Evolutionary conservation across 2,329 filamentous ascomycete genomes (phyloP).

Genomic region (Exophiala spinifera): DNA sequence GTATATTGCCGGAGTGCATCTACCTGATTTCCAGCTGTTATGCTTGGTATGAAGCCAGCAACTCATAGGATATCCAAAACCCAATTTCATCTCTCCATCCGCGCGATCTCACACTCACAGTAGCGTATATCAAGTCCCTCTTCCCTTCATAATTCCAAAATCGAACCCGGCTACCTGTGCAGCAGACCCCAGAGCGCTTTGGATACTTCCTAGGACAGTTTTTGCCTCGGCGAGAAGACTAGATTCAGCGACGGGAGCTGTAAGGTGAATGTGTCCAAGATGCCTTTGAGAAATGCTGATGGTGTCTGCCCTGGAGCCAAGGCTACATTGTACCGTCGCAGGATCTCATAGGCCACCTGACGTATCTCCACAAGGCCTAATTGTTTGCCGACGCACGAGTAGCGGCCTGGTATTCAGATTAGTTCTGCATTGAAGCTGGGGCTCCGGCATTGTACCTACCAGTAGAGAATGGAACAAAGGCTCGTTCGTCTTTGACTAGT

Average conservation of each 20-base stretch:
- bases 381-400: conserved; percentile 31
- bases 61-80: no score
- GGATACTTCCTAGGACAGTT: no score
- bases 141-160: no score
- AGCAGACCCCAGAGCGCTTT: no score
- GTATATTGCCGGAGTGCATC: neutral
- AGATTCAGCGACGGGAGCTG: neutral
- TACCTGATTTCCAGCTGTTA: conserved; percentile 11
- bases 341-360: conserved; percentile 10
- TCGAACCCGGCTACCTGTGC: no score
- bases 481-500: conserved; percentile 32
- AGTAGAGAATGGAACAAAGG: conserved; percentile 39
- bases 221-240: neutral
- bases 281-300: neutral
- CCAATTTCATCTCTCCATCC: no score
- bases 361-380: conserved; percentile 32
- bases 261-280: neutral
- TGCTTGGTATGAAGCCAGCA: conserved; percentile 22
- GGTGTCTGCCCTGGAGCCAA: no score
- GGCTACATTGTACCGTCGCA: conserved; percentile 3
- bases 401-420: conserved; percentile 23
- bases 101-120: no score
- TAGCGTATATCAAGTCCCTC: no score
- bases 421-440: conserved; percentile 8
- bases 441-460: conserved; percentile 25